Conservation (phyloP, 2,329 filamentous ascomycete genomes). For the Amylocarpus encephaloides region DNA sequence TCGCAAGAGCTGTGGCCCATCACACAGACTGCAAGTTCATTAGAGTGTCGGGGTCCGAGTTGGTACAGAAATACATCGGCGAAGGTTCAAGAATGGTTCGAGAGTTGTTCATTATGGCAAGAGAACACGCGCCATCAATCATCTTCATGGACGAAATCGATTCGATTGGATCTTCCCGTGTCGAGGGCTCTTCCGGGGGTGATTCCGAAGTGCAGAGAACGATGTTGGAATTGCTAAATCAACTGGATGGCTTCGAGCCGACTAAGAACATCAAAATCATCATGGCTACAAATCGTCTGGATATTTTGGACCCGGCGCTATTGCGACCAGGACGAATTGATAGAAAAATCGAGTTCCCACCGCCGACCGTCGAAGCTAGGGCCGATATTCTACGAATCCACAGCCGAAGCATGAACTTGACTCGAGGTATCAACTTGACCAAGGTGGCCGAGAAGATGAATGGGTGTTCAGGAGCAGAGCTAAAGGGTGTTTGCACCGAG, state of each 20-base stretch:
- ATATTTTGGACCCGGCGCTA: conserved; percentile 92
- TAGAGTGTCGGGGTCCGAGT: conserved; percentile 86
- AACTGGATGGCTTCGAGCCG: conserved; percentile 96
- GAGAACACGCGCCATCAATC: conserved; percentile 95
- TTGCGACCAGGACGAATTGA: conserved; percentile 96
- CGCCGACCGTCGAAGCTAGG: conserved; percentile 89
- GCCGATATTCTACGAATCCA: conserved; percentile 98
- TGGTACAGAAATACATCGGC: conserved; percentile 99
- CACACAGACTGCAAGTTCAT: conserved; percentile 99
- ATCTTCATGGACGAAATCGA: conserved; percentile 99
- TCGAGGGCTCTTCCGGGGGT: conserved; percentile 90
- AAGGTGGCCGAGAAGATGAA: conserved; percentile 99
- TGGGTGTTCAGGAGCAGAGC: conserved; percentile 91
- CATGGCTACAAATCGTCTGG: conserved; percentile 97
- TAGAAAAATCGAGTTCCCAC: conserved; percentile 97
- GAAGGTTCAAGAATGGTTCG: conserved; percentile 98
- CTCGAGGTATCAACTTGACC: conserved; percentile 90
- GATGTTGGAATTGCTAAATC: conserved; percentile 96
- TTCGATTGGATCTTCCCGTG: conserved; percentile 93
- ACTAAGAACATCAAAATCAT: conserved; percentile 99
- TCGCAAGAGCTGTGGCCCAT: conserved; percentile 92
- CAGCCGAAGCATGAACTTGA: conserved; percentile 97
- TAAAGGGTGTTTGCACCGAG: conserved; percentile 98
- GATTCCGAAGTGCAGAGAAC: conserved; percentile 98
- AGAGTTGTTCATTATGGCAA: conserved; percentile 97